A percentile compares a stretch with the other conserved stretches of the same genome.
Conservation (phyloP, 306 rosid genomes). For the Quercus glauca region DNA sequence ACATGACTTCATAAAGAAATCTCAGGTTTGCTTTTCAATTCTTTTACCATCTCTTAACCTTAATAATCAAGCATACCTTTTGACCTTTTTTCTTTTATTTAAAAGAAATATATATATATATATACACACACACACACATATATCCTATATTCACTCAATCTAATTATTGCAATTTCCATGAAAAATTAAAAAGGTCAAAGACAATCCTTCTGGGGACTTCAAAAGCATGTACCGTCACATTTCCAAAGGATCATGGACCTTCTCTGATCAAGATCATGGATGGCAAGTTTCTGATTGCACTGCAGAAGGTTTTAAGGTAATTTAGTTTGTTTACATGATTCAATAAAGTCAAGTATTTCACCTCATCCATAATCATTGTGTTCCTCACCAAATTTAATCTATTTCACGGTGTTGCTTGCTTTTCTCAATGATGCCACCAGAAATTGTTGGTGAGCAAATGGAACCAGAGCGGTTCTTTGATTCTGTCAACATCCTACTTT, state of each 20-base stretch:
- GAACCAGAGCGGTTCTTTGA: constrained; percentile 51
- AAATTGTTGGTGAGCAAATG: constrained; percentile 69
- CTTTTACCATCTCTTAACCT: not conserved
- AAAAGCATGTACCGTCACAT: constrained; percentile 66
- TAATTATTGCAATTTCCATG: not conserved
- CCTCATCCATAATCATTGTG: not conserved
- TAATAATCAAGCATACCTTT: not conserved
- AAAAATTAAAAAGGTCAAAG: constrained; percentile 35
- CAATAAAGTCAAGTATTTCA: not conserved
- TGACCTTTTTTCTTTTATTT: not conserved
- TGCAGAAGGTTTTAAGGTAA: constrained; percentile 72
- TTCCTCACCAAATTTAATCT: not conserved
- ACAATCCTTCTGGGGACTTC: constrained; percentile 61
- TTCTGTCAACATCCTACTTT: constrained; percentile 56
- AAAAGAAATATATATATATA: not conserved
- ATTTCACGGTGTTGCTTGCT: constrained; percentile 60
- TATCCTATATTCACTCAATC: not conserved
- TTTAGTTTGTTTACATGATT: not conserved
- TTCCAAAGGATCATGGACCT: constrained; percentile 82
- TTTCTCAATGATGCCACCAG: constrained; percentile 49
- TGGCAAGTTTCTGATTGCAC: constrained; percentile 91
- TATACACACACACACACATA: too few species aligned
- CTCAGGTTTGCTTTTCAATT: constrained; percentile 42
- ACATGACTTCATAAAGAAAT: constrained; percentile 58
- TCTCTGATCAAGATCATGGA: constrained; percentile 79